These are phyloP conservation scores for Pelargonium nanum DNA, from an alignment of 345 rosid species.

Conservation along the genomic window DNA sequence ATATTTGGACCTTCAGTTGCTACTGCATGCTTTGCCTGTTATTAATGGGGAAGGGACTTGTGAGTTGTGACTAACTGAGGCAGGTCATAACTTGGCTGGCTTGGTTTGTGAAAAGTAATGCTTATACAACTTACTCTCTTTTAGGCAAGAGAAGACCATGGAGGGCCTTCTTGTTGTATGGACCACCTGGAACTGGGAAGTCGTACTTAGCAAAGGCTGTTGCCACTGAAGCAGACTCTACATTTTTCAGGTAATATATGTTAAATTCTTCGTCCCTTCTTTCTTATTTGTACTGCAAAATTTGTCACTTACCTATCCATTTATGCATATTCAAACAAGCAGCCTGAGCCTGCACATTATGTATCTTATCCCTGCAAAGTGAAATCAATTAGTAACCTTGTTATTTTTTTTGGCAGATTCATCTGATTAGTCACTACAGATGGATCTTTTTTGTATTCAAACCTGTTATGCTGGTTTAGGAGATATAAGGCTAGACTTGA, in stretches of 20 bases:
- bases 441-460: too few species aligned
- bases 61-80: not conserved
- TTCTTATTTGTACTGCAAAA: not conserved
- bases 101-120: not conserved
- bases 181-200: constrained; percentile 96
- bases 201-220: constrained; percentile 94
- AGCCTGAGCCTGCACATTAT: not conserved
- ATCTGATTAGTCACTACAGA: too few species aligned
- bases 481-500: too few species aligned
- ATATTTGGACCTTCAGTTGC: too few species aligned
- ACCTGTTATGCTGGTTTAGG: too few species aligned
- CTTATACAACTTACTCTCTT: constrained; percentile 9
- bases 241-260: constrained; percentile 69
- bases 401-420: too few species aligned
- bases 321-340: not conserved
- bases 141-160: constrained; percentile 88
- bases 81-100: not conserved
- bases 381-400: not conserved
- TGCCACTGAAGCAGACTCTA: constrained; percentile 92
- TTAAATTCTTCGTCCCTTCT: not conserved
- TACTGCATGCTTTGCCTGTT: too few species aligned
- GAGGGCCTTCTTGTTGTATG: constrained; percentile 85
- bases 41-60: too few species aligned
- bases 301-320: not conserved
- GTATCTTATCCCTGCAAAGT: not conserved